Evolutionary conservation across 257 asterid genomes (phyloP), one percentile per base, ranked within the genome.

Genomic region (Capsicum pubescens): DNA sequence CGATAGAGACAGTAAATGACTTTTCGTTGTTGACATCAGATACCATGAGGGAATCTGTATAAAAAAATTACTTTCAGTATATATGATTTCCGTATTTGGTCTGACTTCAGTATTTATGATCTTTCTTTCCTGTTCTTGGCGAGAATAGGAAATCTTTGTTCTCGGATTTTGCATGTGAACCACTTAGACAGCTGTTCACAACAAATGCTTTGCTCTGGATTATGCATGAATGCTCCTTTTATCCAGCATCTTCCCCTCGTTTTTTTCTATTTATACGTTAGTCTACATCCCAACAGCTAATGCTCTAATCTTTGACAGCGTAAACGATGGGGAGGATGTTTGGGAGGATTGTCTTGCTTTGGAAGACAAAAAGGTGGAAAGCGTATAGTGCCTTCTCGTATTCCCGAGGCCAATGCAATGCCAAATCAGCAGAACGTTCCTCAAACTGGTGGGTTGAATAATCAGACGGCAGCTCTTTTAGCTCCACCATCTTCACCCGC

Each of bases 401-500:
- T 90, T 9, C 91, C 93, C 0, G 97, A 94, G 71, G 87, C 93
- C 44, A 90, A 88, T 83, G 84, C 91, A 19, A 59, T 85, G 35
- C 83, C 90, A 36, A 91, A 90, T 87, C 97, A 90, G 88, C 89
- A 92, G 76, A 92, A 90, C 48, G 92, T 96, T 9, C 88, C 89
- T 48, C 97, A 90, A 83, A 90, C 87, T 32, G 95, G 93, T 84
- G 95, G 92, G 63, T 82, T 95, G 90, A 92, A 91, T 78, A 92
- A 90, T 86, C 95, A 88, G 86, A 86, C 92, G 46, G 88, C 94
- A 3, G 92, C 91, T 83, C 90, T 90, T 71, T 87, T 88, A 54
- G 98, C 98, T 78, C 98, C 98, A 56, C 98, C 98, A 36, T 94
- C 98, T 79, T 94, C 98, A 3, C 98, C 98, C 0, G 98, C 95